Percentiles rank a stretch among this genome's conserved stretches.
These are phyloP conservation scores for Lepraria neglecta DNA, from an alignment of 495 filamentous ascomycete species.

Conservation along the genomic window DNA sequence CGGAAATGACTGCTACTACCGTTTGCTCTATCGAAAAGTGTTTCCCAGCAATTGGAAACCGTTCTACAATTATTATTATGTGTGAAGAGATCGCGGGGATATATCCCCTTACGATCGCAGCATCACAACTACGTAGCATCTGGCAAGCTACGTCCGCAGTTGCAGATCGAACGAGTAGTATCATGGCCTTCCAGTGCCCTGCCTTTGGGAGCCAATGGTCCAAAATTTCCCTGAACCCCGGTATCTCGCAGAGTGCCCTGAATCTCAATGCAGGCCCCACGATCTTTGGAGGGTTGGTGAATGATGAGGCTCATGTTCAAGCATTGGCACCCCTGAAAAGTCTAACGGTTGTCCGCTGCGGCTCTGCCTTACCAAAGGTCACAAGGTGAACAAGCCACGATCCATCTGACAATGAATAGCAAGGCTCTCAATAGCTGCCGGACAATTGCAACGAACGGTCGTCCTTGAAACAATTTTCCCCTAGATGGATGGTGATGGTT, in stretches of 20 bases:
- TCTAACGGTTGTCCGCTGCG: constrained; percentile 8
- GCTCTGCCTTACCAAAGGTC: constrained; percentile 5
- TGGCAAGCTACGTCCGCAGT: background rate
- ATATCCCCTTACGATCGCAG: background rate
- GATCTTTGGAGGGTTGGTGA: background rate
- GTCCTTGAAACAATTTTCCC: too few species aligned
- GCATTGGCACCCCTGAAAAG: constrained; percentile 10
- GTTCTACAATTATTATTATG: background rate
- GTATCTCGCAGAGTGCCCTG: background rate
- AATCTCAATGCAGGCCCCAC: background rate
- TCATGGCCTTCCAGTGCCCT: background rate
- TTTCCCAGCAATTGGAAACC: background rate
- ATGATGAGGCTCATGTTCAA: constrained; percentile 17
- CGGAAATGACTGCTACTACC: background rate
- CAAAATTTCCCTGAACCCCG: background rate
- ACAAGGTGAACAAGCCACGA: too few species aligned
- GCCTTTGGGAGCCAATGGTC: background rate
- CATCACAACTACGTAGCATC: background rate
- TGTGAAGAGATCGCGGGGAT: background rate
- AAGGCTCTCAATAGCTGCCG: background rate
- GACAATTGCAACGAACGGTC: background rate
- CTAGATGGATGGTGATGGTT: too few species aligned
- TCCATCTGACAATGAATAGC: too few species aligned
- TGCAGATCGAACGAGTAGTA: background rate
- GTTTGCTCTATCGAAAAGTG: background rate